These are phyloP conservation scores for Carex scoparia DNA, from an alignment of 176 grass and related monocot species.

Conservation along the genomic window DNA sequence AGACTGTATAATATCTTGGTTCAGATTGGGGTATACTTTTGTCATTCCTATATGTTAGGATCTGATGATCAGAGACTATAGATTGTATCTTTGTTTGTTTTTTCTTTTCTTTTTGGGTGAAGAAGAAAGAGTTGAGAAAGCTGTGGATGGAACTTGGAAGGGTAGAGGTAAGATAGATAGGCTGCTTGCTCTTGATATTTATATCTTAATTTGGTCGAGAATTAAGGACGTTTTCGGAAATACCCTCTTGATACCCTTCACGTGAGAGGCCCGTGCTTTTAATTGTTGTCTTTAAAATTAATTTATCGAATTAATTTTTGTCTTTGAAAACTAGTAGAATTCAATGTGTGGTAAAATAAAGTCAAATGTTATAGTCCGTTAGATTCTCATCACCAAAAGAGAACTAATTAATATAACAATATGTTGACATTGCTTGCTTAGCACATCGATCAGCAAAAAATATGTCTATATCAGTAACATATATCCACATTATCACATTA, in stretches of 20 bases:
- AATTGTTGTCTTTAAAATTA: neutral
- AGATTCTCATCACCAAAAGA: too few relatives aligned
- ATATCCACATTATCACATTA: too few relatives aligned
- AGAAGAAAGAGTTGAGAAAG: conserved; percentile 5
- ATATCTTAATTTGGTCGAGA: neutral
- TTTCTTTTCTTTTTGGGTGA: neutral
- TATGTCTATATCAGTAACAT: too few relatives aligned
- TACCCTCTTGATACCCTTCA: conserved; percentile 8
- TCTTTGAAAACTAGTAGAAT: neutral
- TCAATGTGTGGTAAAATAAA: too few relatives aligned
- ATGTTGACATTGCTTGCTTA: too few relatives aligned
- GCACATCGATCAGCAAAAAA: too few relatives aligned
- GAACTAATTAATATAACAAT: too few relatives aligned
- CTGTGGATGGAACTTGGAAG: neutral
- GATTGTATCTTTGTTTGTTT: neutral
- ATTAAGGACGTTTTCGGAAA: neutral
- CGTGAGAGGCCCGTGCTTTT: neutral
- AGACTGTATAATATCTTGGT: neutral
- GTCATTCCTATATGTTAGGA: neutral
- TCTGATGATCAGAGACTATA: neutral
- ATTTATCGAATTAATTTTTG: neutral
- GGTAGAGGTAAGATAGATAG: neutral
- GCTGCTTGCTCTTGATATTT: conserved; percentile 3
- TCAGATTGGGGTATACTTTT: conserved; percentile 20
- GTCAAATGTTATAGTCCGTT: too few relatives aligned